These are phyloP conservation scores for Kitagawia praeruptora DNA, from an alignment of 129 eudicot genomes.

Conservation along the genomic window DNA sequence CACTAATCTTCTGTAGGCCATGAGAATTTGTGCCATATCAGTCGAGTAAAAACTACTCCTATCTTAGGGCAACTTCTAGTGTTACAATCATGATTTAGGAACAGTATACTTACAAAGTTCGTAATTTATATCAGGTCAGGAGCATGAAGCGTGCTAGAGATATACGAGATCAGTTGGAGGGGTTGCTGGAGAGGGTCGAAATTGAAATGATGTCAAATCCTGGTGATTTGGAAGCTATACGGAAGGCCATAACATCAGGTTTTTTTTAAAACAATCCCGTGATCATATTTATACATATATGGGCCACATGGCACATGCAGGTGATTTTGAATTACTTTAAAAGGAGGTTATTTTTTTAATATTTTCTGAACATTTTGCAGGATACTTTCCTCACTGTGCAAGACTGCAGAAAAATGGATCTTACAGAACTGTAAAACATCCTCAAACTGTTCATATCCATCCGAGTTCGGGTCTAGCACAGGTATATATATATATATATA, in stretches of 20 bases:
- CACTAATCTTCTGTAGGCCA: background rate
- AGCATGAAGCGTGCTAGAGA: conserved; percentile 99
- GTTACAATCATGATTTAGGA: too few species aligned
- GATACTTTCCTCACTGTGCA: conserved; percentile 84
- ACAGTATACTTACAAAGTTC: background rate
- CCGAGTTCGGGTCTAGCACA: conserved; percentile 97
- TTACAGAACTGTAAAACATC: conserved; percentile 83
- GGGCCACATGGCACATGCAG: background rate
- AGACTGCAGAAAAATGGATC: conserved; percentile 84
- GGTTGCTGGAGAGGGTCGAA: conserved; percentile 87
- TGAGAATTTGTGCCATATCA: background rate
- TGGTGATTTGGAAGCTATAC: conserved; percentile 72
- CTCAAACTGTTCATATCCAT: conserved; percentile 82
- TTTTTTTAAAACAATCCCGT: background rate
- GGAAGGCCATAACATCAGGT: conserved; percentile 83
- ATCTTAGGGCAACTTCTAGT: background rate
- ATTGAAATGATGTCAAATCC: conserved; percentile 59
- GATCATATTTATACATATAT: background rate
- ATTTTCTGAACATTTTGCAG: conserved; percentile 20
- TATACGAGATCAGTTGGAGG: conserved; percentile 84
- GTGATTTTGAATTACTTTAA: background rate
- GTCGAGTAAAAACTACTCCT: background rate
- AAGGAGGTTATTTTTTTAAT: background rate
- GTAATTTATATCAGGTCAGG: conserved; percentile 47
- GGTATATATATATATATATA: conserved; percentile 50